phyloP scores from a whole-genome alignment of 305 asterid genomes.

The Nicotiana rustica region DNA sequence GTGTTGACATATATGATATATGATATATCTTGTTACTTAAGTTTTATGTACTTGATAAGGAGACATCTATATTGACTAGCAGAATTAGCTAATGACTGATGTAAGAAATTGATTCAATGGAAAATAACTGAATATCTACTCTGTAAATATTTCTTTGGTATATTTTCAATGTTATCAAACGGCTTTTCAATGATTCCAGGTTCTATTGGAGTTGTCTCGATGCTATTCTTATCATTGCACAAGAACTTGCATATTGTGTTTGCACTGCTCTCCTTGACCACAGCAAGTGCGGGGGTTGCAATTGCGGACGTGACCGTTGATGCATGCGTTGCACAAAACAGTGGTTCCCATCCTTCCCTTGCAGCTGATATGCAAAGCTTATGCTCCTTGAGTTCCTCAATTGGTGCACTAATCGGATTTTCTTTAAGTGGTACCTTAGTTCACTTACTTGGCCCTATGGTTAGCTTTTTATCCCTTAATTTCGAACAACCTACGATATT shows the following conservation, averaged over 20 bases:
- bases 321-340: conserved; percentile 93
- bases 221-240: conserved; percentile 79
- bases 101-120: background rate
- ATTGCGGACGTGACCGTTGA: conserved; percentile 96
- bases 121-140: background rate
- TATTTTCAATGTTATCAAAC: background rate
- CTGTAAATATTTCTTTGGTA: background rate
- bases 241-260: conserved; percentile 68
- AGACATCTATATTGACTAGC: background rate
- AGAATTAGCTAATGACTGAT: background rate
- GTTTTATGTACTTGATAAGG: conserved; percentile 9
- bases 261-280: conserved; percentile 76
- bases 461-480: conserved; percentile 40
- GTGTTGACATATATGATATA: background rate
- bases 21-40: conserved; percentile 5
- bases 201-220: conserved; percentile 69
- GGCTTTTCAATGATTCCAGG: conserved; percentile 53
- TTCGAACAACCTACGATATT: background rate
- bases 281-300: conserved; percentile 94
- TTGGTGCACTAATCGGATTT: conserved; percentile 83
- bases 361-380: conserved; percentile 97
- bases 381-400: conserved; percentile 83
- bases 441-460: conserved; percentile 86
- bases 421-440: conserved; percentile 84
- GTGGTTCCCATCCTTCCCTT: conserved; percentile 73